Percentiles rank a stretch among this genome's conserved stretches.
phyloP scores from a whole-genome alignment of 1,284 basidiomycete species.

The Abortiporus biennis region DNA sequence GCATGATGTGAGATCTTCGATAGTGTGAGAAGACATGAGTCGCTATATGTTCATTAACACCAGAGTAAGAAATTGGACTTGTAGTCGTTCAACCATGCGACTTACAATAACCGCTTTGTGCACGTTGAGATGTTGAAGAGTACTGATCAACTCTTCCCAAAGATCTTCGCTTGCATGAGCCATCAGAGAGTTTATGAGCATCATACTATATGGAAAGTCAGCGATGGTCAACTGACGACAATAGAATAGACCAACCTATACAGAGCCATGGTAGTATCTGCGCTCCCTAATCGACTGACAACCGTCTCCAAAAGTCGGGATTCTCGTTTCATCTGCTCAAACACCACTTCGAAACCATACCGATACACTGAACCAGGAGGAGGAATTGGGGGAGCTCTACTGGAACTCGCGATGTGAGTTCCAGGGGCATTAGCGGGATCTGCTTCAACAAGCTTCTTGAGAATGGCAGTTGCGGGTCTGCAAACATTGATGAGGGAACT shows the following conservation, averaged over 20 bases:
- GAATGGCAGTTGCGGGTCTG: slow-evolving; percentile 92
- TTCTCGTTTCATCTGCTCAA: slow-evolving; percentile 71
- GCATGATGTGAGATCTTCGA: slow-evolving; percentile 81
- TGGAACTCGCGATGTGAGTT: slow-evolving; percentile 52
- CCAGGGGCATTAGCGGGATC: slow-evolving; percentile 64
- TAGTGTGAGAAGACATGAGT: slow-evolving; percentile 81
- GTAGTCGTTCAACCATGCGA: slow-evolving; percentile 5
- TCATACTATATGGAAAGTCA: slow-evolving; percentile 49
- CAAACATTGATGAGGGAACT: slow-evolving; percentile 88
- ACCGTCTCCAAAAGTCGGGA: slow-evolving; percentile 67
- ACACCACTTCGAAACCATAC: slow-evolving; percentile 83
- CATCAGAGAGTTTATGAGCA: slow-evolving; percentile 84
- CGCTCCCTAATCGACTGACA: slow-evolving; percentile 71
- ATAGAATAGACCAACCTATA: slow-evolving; percentile 53
- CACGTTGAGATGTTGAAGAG: slow-evolving; percentile 76
- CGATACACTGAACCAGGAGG: slow-evolving; percentile 66
- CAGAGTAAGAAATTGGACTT: slow-evolving; percentile 5
- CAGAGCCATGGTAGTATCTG: slow-evolving; percentile 80
- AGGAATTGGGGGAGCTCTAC: slow-evolving; percentile 40
- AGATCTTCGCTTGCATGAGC: slow-evolving; percentile 70
- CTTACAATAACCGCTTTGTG: slow-evolving; percentile 79
- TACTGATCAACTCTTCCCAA: slow-evolving; percentile 75
- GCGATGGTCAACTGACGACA: slow-evolving; percentile 11
- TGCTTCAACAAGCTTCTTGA: slow-evolving; percentile 83
- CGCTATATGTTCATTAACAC: slow-evolving; percentile 40